Base-by-base conservation (phyloP, 345 rosid species). In the Bruguiera sexangula region DNA sequence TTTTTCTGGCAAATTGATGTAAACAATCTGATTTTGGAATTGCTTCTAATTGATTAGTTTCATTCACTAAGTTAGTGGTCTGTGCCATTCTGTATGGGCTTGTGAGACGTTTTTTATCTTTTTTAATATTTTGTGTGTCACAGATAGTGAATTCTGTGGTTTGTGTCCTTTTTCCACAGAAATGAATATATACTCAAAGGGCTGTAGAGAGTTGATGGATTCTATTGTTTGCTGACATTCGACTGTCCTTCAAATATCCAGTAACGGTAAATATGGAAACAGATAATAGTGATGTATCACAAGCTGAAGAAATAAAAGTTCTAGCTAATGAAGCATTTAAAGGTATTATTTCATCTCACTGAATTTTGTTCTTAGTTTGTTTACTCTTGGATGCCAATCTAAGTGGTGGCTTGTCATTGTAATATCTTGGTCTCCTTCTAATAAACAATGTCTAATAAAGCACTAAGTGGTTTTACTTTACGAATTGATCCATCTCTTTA, bases 301-400 rank as follows among this genome's bases (percentile, higher is more conserved):
- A 52, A 70, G 87, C 85, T 50, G 90, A 84, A 77, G 82, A 86
- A 58, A 22, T 86, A 60, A 86, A 86, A 84, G 69, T 68, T 62
- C 75, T 74, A 6, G 87, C 87, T 43, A 86, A 86, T 73, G 90
- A 83, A 68, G 87, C 85, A 9, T 86, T 84, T 60, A 86, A 82
- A 77, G 90, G 90, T 83, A 59, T 32, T 11, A 13, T 1, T 52
- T 19, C 31, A 31, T 24, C 10, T 18, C 67, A 27, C 51, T 0
- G 5, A 8, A 22, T 48, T 62, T 18, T 24, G 6, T 8, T 22
- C 32, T n/a, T 21, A 22, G 9, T 54, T 54, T 16, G 29, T 37
- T 52, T 36, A 36, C 5, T 18, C 20, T 36, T 29, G 31, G 58
- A n/a, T 51, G 3, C 18, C 18, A 54, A 22, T 60, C 21, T 31